A percentile compares a stretch with the other conserved stretches of the same genome.
phyloP scores from a whole-genome alignment of 768 basidiomycete species.

The Termitomyces sp. region DNA sequence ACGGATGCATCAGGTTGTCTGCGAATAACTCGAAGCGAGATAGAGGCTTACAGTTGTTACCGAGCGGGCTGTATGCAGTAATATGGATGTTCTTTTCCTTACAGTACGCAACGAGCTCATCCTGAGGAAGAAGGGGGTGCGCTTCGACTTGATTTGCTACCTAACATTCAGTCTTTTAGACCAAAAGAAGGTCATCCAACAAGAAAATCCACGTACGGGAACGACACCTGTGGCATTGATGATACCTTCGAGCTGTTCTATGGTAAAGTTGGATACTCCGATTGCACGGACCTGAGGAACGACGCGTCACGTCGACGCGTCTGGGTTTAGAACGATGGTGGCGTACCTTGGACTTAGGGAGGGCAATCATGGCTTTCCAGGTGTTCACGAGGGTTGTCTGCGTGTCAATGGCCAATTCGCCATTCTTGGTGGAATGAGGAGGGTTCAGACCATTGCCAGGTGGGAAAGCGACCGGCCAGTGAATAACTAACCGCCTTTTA shows the following conservation, averaged over 20 bases:
- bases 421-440: slow-evolving; percentile 36
- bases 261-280: slow-evolving; percentile 82
- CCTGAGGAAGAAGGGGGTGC: slow-evolving; percentile 77
- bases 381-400: slow-evolving; percentile 68
- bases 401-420: slow-evolving; percentile 52
- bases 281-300: slow-evolving; percentile 53
- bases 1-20: background rate
- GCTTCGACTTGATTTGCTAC: slow-evolving; percentile 78
- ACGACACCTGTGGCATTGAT: slow-evolving; percentile 66
- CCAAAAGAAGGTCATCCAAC: background rate
- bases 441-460: slow-evolving; percentile 57
- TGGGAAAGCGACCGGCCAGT: slow-evolving; percentile 75
- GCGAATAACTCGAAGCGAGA: background rate
- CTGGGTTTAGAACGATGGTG: background rate
- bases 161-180: slow-evolving; percentile 22
- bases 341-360: slow-evolving; percentile 66
- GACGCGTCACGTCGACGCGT: background rate
- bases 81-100: slow-evolving; percentile 68
- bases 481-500: slow-evolving; percentile 48
- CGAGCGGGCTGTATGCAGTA: slow-evolving; percentile 66
- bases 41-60: slow-evolving; percentile 63
- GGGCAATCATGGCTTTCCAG: slow-evolving; percentile 75
- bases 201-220: slow-evolving; percentile 43
- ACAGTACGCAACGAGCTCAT: slow-evolving; percentile 68
- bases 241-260: slow-evolving; percentile 62